phyloP scores from a whole-genome alignment of 2,329 filamentous ascomycete species.

The Diplodia intermedia region DNA sequence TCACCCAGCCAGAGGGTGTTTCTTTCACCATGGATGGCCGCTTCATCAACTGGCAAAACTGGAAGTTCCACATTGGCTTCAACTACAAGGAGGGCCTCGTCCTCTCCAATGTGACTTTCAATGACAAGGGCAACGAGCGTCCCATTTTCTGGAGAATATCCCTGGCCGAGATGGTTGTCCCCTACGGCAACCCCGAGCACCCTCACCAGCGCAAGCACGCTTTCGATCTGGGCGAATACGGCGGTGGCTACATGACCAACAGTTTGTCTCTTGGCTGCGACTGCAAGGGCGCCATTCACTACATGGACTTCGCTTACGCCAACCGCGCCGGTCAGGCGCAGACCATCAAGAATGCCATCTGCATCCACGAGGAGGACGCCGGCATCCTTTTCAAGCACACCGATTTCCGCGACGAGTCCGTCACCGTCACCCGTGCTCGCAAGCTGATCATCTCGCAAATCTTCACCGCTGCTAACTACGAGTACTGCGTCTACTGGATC shows the following conservation, averaged over 20 bases:
- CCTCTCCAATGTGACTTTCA: constrained; percentile 87
- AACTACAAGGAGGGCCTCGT: constrained; percentile 94
- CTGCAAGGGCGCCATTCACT: constrained; percentile 90
- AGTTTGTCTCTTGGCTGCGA: constrained; percentile 78
- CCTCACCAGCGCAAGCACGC: constrained; percentile 84
- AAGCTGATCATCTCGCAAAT: constrained; percentile 90
- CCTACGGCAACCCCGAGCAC: constrained; percentile 81
- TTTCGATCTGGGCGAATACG: constrained; percentile 82
- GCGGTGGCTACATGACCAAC: constrained; percentile 84
- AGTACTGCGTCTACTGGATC: constrained; percentile 88
- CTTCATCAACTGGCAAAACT: constrained; percentile 87
- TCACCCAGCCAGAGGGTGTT: constrained; percentile 87
- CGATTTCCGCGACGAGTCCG: constrained; percentile 89
- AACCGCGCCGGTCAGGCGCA: constrained; percentile 76
- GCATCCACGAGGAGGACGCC: constrained; percentile 91
- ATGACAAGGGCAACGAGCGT: constrained; percentile 77
- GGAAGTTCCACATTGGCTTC: constrained; percentile 91
- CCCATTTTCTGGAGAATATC: constrained; percentile 89
- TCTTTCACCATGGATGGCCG: constrained; percentile 80
- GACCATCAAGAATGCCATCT: constrained; percentile 91
- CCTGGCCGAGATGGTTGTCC: constrained; percentile 91
- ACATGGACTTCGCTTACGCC: constrained; percentile 86
- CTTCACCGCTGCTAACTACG: constrained; percentile 95
- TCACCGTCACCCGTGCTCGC: constrained; percentile 82
- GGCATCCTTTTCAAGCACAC: constrained; percentile 95